Conservation (phyloP, 768 basidiomycete species). For the Phanerochaete carnosa region DNA sequence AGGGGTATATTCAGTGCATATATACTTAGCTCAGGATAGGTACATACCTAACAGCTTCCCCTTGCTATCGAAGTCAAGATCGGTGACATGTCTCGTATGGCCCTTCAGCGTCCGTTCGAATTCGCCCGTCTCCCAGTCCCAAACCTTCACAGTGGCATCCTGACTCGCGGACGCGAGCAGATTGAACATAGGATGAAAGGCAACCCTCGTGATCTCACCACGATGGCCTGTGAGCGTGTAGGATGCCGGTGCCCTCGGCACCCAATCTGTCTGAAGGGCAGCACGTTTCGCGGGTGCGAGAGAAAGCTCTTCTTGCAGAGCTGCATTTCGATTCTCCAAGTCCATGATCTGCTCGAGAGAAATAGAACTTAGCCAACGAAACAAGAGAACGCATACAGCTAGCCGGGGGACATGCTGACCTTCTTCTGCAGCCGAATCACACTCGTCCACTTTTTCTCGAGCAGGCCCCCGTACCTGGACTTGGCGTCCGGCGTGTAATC, state of each 20-base stretch:
- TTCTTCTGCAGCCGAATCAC: slow-evolving; percentile 96
- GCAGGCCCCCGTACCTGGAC: slow-evolving; percentile 78
- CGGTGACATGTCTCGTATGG: slow-evolving; percentile 85
- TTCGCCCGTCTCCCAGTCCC: slow-evolving; percentile 97
- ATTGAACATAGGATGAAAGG: slow-evolving; percentile 86
- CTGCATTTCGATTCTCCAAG: slow-evolving; percentile 79
- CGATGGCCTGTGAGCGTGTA: slow-evolving; percentile 78
- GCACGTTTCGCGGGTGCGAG: slow-evolving; percentile 50
- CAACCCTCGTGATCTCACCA: slow-evolving; percentile 69
- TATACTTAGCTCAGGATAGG: neutral
- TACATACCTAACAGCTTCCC: slow-evolving; percentile 73
- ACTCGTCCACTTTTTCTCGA: slow-evolving; percentile 98
- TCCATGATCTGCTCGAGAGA: slow-evolving; percentile 76
- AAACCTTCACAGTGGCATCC: slow-evolving; percentile 87
- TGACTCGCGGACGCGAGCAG: slow-evolving; percentile 83
- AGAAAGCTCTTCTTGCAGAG: slow-evolving; percentile 69
- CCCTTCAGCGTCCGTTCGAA: slow-evolving; percentile 90
- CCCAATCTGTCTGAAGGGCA: slow-evolving; percentile 76
- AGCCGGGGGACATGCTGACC: slow-evolving; percentile 37
- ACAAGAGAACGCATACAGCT: neutral
- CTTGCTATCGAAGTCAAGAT: slow-evolving; percentile 86
- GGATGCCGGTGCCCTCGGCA: slow-evolving; percentile 81
- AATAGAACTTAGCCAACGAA: neutral
- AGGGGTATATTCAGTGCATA: neutral
- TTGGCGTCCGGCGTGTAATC: slow-evolving; percentile 83